Base-by-base conservation (phyloP, 2,329 filamentous ascomycete species). In the Eutypa lata region DNA sequence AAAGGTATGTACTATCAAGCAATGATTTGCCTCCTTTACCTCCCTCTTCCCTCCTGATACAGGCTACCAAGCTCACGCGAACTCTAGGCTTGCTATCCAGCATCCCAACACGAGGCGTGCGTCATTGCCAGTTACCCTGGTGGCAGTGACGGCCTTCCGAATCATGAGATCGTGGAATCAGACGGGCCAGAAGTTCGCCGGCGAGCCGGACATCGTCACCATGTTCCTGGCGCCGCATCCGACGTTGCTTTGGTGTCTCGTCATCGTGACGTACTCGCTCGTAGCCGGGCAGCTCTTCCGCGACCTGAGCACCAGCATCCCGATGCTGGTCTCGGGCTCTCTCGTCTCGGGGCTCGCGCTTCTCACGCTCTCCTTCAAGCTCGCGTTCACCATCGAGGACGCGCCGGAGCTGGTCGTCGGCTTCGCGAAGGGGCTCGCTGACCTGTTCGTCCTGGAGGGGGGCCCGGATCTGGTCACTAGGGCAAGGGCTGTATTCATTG, bases 121-220 rank as follows among this genome's bases (percentile, higher is more conserved):
- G 10, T 65, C 65, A 1, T 42, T 68, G 0, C 47, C 65, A 5
- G 65, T 67, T 7, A 58, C 66, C 1, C 38, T 81, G 14, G 62
- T 79, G 31, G 75, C 89, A 0, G 75, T 93, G 7, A 63, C 78
- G 1, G 72, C 83, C 7, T 80, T 90, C 50, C 82, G 92, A 35
- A 62, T 96, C 2, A 74, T 85, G 37, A 78, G 90, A 43, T 82
- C 88, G 52, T 99, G 93, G 93, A 97, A 97, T 65, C 94, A 97
- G 69, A 97, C 94, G 0, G 94, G 94, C 4, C 93, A 97, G 67
- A 99, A 99, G 69, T 92, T 91, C 62, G 88, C 94, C 1, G 92
- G 92, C n/a, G 88, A 87, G 38, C 84, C 91, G 24, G 94, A 97
- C 64, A 89, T 97, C 45, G 89, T 89, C 57, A 90, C 88, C 54